These are phyloP conservation scores for Brasenia schreberi DNA, from an alignment of 164 flowering plant genomes.

Conservation along the genomic window DNA sequence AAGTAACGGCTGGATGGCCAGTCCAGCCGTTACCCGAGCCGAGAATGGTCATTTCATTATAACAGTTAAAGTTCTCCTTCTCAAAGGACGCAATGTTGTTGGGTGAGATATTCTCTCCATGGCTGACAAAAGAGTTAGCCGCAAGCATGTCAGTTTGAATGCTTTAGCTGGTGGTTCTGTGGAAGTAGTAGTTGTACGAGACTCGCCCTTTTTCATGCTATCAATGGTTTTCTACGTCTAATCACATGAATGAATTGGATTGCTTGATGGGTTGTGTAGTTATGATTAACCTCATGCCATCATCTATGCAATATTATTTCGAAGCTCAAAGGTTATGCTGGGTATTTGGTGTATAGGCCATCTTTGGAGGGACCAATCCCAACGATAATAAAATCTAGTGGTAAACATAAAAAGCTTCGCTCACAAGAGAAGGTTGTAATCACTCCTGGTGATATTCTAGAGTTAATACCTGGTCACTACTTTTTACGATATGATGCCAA, in stretches of 20 bases:
- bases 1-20: too few relatives aligned
- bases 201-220: neutral
- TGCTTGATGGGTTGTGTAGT: too few relatives aligned
- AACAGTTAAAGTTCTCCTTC: constrained; percentile 34
- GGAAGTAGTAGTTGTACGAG: constrained; percentile 48
- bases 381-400: constrained; percentile 44
- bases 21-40: too few relatives aligned
- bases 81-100: constrained; percentile 40
- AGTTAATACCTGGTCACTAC: constrained; percentile 83
- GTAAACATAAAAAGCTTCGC: constrained; percentile 40
- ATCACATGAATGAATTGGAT: too few relatives aligned
- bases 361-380: constrained; percentile 82
- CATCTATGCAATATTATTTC: too few relatives aligned
- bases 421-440: constrained; percentile 29
- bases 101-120: constrained; percentile 44
- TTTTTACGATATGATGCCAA: constrained; percentile 35
- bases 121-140: constrained; percentile 78
- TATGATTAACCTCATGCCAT: too few relatives aligned
- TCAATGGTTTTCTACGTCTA: too few relatives aligned
- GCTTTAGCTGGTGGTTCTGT: constrained; percentile 34
- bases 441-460: constrained; percentile 50
- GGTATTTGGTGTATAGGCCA: too few relatives aligned
- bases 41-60: too few relatives aligned
- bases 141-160: constrained; percentile 59
- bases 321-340: too few relatives aligned